phyloP scores from a whole-genome alignment of 176 grass and related monocot species.

The Eragrostis curvula region DNA sequence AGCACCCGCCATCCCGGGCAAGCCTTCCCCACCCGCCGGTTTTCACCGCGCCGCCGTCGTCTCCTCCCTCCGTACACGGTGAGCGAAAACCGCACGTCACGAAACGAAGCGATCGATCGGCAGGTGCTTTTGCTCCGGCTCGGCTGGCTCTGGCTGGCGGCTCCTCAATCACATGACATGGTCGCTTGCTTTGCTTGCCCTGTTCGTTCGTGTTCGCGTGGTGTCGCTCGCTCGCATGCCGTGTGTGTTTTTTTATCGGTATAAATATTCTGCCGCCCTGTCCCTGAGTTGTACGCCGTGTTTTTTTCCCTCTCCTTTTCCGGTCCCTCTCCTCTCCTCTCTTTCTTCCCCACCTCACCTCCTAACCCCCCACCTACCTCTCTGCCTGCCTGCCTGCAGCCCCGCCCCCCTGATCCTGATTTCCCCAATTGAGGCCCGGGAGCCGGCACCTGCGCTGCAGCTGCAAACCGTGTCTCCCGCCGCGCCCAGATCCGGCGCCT shows the following conservation, averaged over 20 bases:
- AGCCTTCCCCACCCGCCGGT: conserved; percentile 9
- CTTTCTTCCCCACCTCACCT: conserved; percentile 26
- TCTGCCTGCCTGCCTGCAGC: conserved; percentile 13
- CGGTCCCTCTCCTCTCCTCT: not conserved
- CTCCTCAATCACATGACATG: not conserved
- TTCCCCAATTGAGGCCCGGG: conserved; percentile 46
- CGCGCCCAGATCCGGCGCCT: conserved; percentile 37
- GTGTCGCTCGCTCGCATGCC: conserved; percentile 7
- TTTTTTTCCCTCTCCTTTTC: not conserved
- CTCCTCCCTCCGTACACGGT: not conserved
- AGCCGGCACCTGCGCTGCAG: conserved; percentile 36
- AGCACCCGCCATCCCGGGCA: not conserved
- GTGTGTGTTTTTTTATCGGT: conserved; percentile 1
- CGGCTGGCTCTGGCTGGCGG: not conserved
- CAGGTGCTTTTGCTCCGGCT: not conserved
- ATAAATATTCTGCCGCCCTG: conserved; percentile 53
- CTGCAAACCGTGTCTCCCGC: not conserved
- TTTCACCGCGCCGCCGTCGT: not conserved
- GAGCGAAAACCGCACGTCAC: conserved; percentile 11
- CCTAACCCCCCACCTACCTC: conserved; percentile 43
- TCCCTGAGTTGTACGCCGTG: conserved; percentile 41
- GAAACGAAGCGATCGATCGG: not conserved
- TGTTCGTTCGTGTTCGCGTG: not conserved
- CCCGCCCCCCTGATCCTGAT: conserved; percentile 14
- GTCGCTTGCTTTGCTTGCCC: not conserved